Evolutionary conservation across 176 grass and related monocot species (phyloP).

Genomic region (Poa annua): DNA sequence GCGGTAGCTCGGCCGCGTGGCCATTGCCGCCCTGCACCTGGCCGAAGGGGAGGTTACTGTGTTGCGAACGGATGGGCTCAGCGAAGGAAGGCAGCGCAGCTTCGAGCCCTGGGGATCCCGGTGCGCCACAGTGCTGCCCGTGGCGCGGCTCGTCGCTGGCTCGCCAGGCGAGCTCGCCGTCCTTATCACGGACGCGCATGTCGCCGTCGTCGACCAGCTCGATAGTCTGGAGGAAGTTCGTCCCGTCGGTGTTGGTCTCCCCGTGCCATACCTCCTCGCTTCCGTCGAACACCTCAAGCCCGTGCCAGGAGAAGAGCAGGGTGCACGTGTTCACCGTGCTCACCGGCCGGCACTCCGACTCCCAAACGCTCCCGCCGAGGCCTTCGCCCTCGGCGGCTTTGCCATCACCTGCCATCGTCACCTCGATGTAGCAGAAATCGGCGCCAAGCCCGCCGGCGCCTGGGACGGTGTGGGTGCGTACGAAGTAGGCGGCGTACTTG

Average conservation of each 20-base stretch:
- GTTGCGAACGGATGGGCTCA: conserved; percentile 43
- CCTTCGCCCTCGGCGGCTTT: neutral
- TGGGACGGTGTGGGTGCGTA: conserved; percentile 53
- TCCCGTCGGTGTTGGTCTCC: conserved; percentile 38
- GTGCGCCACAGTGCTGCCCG: conserved; percentile 71
- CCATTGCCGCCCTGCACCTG: neutral
- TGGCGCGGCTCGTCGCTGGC: conserved; percentile 72
- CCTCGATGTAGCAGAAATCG: conserved; percentile 91
- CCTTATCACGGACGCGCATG: conserved; percentile 92
- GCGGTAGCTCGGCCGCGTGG: conserved; percentile 18
- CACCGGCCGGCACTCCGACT: conserved; percentile 77
- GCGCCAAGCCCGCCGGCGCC: conserved; percentile 75
- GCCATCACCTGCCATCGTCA: conserved; percentile 30
- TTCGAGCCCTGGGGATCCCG: conserved; percentile 63
- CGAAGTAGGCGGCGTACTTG: conserved; percentile 69
- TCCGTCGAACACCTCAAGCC: conserved; percentile 88
- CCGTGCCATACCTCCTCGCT: conserved; percentile 73
- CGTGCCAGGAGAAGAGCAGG: conserved; percentile 74
- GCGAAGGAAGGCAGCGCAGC: conserved; percentile 64
- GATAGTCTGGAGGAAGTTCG: conserved; percentile 67
- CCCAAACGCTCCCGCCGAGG: conserved; percentile 69
- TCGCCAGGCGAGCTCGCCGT: conserved; percentile 87
- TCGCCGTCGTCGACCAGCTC: conserved; percentile 87
- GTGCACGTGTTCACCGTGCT: conserved; percentile 76
- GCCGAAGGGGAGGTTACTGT: conserved; percentile 65